A percentile compares a stretch with the other conserved stretches of the same genome.
phyloP scores from a whole-genome alignment of 1,284 basidiomycete genomes.

The Pisolithus thermaeus region DNA sequence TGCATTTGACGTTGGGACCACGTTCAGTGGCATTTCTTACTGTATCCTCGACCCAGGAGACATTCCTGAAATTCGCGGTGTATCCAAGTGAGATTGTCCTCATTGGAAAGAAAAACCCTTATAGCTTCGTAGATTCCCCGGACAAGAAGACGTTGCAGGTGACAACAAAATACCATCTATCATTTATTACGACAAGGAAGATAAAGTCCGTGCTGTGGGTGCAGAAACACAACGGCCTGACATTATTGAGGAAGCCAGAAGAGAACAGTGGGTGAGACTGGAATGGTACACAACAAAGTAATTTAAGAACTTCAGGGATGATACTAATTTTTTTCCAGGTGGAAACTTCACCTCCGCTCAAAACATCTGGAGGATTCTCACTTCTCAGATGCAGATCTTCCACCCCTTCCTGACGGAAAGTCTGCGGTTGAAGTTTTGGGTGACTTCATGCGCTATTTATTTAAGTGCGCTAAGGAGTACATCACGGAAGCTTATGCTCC shows the following conservation, averaged over 20 bases:
- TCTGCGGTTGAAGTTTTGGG: conserved; percentile 39
- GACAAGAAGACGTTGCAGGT: conserved; percentile 31
- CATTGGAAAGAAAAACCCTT: background rate
- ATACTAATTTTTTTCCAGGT: conserved; percentile 32
- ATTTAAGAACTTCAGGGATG: background rate
- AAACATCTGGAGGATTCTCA: conserved; percentile 21
- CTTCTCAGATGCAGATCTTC: conserved; percentile 26
- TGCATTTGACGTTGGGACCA: conserved; percentile 47
- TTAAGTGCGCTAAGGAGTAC: conserved; percentile 35
- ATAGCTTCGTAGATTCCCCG: conserved; percentile 29
- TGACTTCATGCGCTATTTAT: conserved; percentile 48
- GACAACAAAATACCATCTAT: conserved; percentile 49
- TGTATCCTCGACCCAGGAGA: conserved; percentile 41
- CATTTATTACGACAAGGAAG: conserved; percentile 42
- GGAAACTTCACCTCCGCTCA: conserved; percentile 49
- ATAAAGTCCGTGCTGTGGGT: conserved; percentile 40
- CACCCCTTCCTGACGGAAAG: conserved; percentile 41
- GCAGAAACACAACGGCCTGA: conserved; percentile 40
- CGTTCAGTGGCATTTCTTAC: conserved; percentile 45
- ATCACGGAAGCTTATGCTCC: conserved; percentile 40
- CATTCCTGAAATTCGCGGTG: conserved; percentile 36
- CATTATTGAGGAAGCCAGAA: conserved; percentile 33
- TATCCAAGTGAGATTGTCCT: conserved; percentile 32
- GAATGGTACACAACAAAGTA: conserved; percentile 38
- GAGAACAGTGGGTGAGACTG: conserved; percentile 38